Base-by-base conservation (phyloP, 192 early-diverging fungal genomes). In the Mortierella alpina region DNA sequence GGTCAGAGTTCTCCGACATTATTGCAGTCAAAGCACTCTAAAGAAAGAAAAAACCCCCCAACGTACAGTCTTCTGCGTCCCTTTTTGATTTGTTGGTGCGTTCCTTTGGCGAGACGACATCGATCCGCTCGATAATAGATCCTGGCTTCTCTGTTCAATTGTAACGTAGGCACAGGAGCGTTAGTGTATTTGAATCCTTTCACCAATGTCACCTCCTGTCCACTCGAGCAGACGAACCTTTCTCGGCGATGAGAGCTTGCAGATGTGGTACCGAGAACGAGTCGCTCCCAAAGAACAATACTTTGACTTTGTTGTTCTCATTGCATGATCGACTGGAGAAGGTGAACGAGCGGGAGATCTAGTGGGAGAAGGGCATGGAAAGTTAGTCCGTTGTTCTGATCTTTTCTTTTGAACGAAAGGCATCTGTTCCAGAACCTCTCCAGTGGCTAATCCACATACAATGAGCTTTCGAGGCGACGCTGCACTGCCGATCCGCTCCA, bases 251-350 rank as follows among this genome's bases (percentile, higher is more conserved):
- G 49, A 97, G 74, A 7, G 85, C 82, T 18, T 86, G 70, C 41
- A 96, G 75, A 51, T 90, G 91, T 5, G 71, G 72, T 0, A 88
- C 82, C 7, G 93, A 92, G 83, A 97, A 98, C 39, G 92, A 86
- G 70, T 96, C 95, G 48, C 92, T 92, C 0, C 96, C 96, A 86
- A 97, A 97, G 75, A 97, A 98, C 15, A 98, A 75, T 6, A 96
- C 59, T 22, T 72, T 80, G 70, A 80, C 63, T 48, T 65, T 76
- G 40, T 80, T 47, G 0, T 66, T 18, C 13, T 72, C 65, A 12
- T 74, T 55, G 44, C 3, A 31, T 31, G 31, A 31, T 31, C 31
- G 31, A 31, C 31, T 31, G 31, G 31, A 31, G 31, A 31, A 3
- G 31, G 31, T 31, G 31, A 31, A 31, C 31, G 31, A 3, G 31